phyloP scores from a whole-genome alignment of 345 rosid genomes.

The Adansonia digitata region DNA sequence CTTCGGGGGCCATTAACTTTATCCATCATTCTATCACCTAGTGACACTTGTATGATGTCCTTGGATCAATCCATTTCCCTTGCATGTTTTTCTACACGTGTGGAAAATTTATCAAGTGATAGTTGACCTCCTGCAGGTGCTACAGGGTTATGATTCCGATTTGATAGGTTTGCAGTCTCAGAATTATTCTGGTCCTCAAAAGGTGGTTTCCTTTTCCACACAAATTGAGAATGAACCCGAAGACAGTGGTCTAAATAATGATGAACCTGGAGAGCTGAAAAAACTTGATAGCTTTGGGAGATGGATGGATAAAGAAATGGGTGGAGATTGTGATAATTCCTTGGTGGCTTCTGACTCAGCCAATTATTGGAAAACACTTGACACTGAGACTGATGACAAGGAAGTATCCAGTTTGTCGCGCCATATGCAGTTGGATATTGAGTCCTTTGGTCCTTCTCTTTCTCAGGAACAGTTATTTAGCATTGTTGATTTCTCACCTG shows the following conservation, averaged over 20 bases:
- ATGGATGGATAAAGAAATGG: constrained; percentile 84
- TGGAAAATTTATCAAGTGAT: background rate
- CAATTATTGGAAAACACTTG: constrained; percentile 65
- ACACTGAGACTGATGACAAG: constrained; percentile 57
- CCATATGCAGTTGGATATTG: constrained; percentile 53
- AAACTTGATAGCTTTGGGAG: constrained; percentile 82
- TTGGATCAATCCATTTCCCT: background rate
- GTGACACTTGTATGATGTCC: constrained; percentile 5
- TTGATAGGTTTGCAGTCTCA: constrained; percentile 20
- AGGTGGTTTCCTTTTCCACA: constrained; percentile 24
- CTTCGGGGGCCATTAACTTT: background rate
- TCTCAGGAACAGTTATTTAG: constrained; percentile 79
- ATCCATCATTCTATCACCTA: constrained; percentile 7
- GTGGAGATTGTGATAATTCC: constrained; percentile 67
- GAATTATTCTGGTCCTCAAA: constrained; percentile 21
- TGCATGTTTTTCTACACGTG: background rate
- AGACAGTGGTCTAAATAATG: constrained; percentile 24
- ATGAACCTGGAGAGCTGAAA: constrained; percentile 51
- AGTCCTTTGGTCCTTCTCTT: constrained; percentile 70
- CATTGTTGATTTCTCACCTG: constrained; percentile 63
- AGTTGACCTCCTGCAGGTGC: constrained; percentile 11
- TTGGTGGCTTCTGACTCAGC: constrained; percentile 74
- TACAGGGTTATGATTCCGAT: constrained; percentile 23
- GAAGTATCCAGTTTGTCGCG: constrained; percentile 62
- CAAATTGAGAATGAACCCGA: constrained; percentile 36